Percentiles rank a stretch among this genome's conserved stretches.
Evolutionary conservation across 352 stramenopile species (phyloP).

Genomic region (Phytophthora fragariaefolia): DNA sequence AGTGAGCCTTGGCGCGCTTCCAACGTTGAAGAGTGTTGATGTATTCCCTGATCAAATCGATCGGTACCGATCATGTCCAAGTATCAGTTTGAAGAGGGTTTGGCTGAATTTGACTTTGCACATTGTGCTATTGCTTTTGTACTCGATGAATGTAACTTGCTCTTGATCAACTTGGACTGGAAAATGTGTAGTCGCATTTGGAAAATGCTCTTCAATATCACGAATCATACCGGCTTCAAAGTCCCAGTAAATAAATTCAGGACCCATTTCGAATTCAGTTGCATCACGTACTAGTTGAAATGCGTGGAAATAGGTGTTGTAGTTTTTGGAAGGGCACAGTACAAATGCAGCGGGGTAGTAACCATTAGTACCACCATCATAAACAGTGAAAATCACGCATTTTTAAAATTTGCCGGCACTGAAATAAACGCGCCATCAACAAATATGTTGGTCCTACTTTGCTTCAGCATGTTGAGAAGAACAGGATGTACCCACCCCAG

Average conservation of each 20-base stretch:
- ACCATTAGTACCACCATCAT: neutral
- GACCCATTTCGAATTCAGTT: slow-evolving; percentile 6
- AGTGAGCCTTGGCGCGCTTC: too few relatives aligned
- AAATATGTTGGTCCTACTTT: slow-evolving; percentile 13
- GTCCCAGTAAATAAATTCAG: slow-evolving; percentile 22
- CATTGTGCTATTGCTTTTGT: too few relatives aligned
- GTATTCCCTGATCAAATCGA: too few relatives aligned
- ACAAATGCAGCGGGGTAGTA: slow-evolving; percentile 1
- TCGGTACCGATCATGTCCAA: too few relatives aligned
- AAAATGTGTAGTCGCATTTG: neutral
- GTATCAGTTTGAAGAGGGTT: too few relatives aligned
- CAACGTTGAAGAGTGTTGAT: too few relatives aligned
- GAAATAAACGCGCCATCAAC: slow-evolving; percentile 15
- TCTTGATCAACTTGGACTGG: too few relatives aligned
- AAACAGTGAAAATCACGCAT: slow-evolving; percentile 7
- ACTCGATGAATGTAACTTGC: too few relatives aligned
- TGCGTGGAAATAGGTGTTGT: slow-evolving; percentile 16
- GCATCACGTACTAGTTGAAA: slow-evolving; percentile 15
- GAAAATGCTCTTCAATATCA: slow-evolving; percentile 20
- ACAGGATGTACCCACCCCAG: slow-evolving; percentile 9
- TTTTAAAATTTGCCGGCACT: slow-evolving; percentile 6
- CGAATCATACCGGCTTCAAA: slow-evolving; percentile 27
- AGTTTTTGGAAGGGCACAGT: slow-evolving; percentile 9
- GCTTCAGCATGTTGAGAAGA: slow-evolving; percentile 15
- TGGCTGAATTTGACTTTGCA: too few relatives aligned